These are phyloP conservation scores for Geranium rotundifolium DNA, from an alignment of 345 rosid genomes.

Conservation along the genomic window DNA sequence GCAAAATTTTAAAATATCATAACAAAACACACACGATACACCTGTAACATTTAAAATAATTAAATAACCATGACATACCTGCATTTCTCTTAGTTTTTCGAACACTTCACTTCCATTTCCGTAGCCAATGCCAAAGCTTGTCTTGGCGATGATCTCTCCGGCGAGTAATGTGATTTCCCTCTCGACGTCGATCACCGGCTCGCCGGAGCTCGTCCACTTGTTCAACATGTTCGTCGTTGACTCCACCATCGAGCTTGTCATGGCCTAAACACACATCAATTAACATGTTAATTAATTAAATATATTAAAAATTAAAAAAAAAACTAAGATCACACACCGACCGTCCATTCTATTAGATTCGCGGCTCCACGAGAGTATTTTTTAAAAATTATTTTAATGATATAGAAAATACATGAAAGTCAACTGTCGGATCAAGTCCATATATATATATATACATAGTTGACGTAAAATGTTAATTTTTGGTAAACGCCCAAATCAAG, in stretches of 20 bases:
- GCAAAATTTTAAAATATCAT: no score
- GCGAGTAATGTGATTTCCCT: constrained; percentile 54
- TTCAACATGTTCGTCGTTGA: constrained; percentile 61
- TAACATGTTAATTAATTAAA: no score
- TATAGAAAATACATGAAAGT: no score
- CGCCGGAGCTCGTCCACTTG: constrained; percentile 48
- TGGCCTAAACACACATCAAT: constrained; percentile 26
- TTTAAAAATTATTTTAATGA: no score
- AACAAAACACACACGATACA: no score
- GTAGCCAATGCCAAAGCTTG: constrained; percentile 70
- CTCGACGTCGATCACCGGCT: constrained; percentile 54
- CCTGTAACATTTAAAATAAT: no score
- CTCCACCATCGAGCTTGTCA: constrained; percentile 79
- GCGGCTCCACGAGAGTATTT: no score
- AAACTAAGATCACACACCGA: no score
- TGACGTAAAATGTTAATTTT: not conserved
- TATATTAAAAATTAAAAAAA: constrained; percentile 1
- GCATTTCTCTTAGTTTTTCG: constrained; percentile 64
- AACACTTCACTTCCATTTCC: constrained; percentile 44
- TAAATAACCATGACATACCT: constrained; percentile 8
- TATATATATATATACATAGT: not conserved
- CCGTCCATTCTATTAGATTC: no score
- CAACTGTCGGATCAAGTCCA: not conserved
- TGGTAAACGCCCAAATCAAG: no score
- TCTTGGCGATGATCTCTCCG: constrained; percentile 75